phyloP scores from a whole-genome alignment of 306 rosid species.

The Rosa lucieae region DNA sequence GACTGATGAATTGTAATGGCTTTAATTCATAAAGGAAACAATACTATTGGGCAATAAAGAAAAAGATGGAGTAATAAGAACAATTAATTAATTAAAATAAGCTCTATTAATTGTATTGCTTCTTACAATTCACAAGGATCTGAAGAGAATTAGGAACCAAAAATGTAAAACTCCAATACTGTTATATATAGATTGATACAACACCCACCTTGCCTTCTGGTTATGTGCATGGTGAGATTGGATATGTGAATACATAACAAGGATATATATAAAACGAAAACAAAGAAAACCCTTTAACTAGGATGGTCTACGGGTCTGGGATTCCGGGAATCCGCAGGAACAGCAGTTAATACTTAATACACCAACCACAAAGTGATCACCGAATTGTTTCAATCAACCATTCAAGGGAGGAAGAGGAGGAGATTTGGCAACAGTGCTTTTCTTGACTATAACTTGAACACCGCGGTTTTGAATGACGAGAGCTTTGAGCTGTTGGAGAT shows the following conservation, averaged over 20 bases:
- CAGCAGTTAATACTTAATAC: too few relatives aligned
- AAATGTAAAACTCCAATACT: neutral
- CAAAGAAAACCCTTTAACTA: neutral
- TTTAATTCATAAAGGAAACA: neutral
- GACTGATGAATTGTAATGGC: neutral
- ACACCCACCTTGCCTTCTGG: too few relatives aligned
- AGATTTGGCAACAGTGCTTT: neutral
- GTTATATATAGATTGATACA: neutral
- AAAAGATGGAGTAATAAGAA: too few relatives aligned
- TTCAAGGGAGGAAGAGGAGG: conserved; percentile 1
- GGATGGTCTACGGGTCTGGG: neutral
- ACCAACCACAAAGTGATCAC: too few relatives aligned
- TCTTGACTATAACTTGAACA: neutral
- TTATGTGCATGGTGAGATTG: neutral
- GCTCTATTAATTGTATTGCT: neutral
- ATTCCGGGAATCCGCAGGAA: too few relatives aligned
- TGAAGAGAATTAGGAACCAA: neutral
- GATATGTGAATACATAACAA: too few relatives aligned
- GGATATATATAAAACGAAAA: neutral
- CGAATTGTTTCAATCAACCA: neutral
- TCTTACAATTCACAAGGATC: neutral
- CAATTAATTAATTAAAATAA: neutral
- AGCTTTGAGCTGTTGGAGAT: neutral
- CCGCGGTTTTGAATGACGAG: conserved; percentile 3
- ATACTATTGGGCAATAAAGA: too few relatives aligned